Base-by-base conservation (phyloP, 768 basidiomycete genomes). In the Hydnum rufescens region DNA sequence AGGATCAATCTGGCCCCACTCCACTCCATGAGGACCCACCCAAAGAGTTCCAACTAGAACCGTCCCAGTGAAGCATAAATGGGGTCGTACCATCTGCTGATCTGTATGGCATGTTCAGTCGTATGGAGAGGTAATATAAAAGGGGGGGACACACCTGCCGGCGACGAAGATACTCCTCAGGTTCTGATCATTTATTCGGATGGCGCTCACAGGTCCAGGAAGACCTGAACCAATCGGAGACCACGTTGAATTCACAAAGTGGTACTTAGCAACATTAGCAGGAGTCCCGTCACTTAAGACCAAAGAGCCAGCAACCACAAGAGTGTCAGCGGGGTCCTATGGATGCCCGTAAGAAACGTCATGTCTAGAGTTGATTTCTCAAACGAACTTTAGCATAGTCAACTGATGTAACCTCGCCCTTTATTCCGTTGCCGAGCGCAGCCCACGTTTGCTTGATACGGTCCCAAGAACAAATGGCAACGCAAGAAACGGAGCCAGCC, bases 171-270 rank as follows among this genome's bases (percentile, higher is more conserved):
- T 74, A 60, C 84, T 93, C 58, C 76, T 83, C 1, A 67, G 63
- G 61, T 95, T 88, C 22, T 74, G 73, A 57, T 78, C 70, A 64
- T 97, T 86, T 39, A 89, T 81, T 51, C 82, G 81, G 50, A 96
- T 63, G 6, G 93, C 90, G 2, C 88, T 83, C 1, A 89, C 82
- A 2, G 90, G 89, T 2, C 93, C 93, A 43, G 90, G 87, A 23
- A 96, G 69, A 46, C 75, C 70, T 8, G 64, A 62, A 8, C 73
- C 87, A 26, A 90, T 61, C 1, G 78, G 62, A 4, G 68, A 67
- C 93, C 93, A 99, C 2, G 77, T 78, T 2, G 66, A 59, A 60
- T 88, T 90, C 32, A 72, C 58, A 60, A 92, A 77, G 54, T 71
- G 70, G 64, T 74, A 96, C 52, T 73, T 68, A 0, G 77, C 82